Evolutionary conservation across 441 rosid species (phyloP).

Genomic region (Arabidopsis hybrid): DNA sequence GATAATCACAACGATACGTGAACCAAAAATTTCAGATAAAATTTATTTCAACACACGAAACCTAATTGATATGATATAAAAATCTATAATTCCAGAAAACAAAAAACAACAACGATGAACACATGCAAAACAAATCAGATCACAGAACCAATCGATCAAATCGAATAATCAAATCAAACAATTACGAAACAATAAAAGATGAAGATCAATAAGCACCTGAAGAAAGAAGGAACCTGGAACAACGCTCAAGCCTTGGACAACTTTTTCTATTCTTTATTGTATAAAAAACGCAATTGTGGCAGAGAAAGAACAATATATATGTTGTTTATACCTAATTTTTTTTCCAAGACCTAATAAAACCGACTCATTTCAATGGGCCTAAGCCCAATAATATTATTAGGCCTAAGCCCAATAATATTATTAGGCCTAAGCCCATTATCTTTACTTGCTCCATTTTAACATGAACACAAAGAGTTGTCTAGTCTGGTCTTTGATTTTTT

Average conservation of each 20-base stretch:
- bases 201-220: not conserved
- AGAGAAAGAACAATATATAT: not conserved
- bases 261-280: not conserved
- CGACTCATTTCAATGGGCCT: not conserved
- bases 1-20: not conserved
- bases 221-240: not conserved
- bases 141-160: not conserved
- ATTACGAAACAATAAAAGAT: not conserved
- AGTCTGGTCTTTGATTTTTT: not conserved
- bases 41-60: too few relatives aligned
- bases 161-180: not conserved
- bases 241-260: not conserved
- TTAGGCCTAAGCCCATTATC: too few relatives aligned
- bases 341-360: not conserved
- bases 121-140: not conserved
- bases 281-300: not conserved
- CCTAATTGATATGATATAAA: not conserved
- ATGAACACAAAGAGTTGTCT: not conserved
- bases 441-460: not conserved
- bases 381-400: not conserved
- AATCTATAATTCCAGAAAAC: not conserved
- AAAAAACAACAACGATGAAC: not conserved
- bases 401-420: not conserved
- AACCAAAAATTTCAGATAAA: too few relatives aligned
- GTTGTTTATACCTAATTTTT: not conserved